Evolutionary conservation across 2,329 filamentous ascomycete species (phyloP).

Genomic region (Colletotrichum spinosum): DNA sequence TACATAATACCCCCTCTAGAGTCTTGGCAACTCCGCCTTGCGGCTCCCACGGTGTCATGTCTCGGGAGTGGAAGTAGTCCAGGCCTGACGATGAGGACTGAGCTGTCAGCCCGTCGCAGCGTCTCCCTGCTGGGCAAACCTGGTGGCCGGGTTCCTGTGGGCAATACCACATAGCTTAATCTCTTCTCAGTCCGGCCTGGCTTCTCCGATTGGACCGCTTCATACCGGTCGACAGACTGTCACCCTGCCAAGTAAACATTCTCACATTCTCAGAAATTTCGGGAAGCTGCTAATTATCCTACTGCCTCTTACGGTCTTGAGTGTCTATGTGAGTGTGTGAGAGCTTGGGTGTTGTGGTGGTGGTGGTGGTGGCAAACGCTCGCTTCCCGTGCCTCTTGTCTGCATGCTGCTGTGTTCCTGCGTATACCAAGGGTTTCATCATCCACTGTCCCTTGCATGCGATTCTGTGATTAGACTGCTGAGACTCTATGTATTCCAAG

Average conservation of each 20-base stretch:
- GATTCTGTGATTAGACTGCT: not conserved
- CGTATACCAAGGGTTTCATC: constrained; percentile 18
- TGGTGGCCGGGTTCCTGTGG: constrained; percentile 8
- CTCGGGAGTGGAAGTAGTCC: no score
- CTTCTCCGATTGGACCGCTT: constrained; percentile 22
- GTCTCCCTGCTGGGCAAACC: constrained; percentile 5
- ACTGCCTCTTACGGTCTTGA: constrained; percentile 1
- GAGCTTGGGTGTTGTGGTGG: not conserved
- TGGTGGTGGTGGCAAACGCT: not conserved
- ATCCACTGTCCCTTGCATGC: constrained; percentile 10
- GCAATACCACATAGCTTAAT: constrained; percentile 17
- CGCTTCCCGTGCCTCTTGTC: not conserved
- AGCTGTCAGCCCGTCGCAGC: not conserved
- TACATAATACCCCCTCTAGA: not conserved
- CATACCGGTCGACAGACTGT: constrained; percentile 4
- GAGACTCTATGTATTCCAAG: not conserved
- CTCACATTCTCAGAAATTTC: not conserved
- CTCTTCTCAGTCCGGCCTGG: constrained; percentile 1
- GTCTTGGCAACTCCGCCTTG: constrained; percentile 35
- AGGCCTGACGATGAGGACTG: not conserved
- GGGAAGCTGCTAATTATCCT: not conserved
- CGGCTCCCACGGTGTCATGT: not conserved
- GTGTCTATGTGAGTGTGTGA: no score
- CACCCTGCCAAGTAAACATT: not conserved
- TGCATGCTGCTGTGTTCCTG: constrained; percentile 7